Percentiles rank a stretch among this genome's conserved stretches.
Conservation (phyloP, 331 rosid genomes). For the Acacia concinna region DNA sequence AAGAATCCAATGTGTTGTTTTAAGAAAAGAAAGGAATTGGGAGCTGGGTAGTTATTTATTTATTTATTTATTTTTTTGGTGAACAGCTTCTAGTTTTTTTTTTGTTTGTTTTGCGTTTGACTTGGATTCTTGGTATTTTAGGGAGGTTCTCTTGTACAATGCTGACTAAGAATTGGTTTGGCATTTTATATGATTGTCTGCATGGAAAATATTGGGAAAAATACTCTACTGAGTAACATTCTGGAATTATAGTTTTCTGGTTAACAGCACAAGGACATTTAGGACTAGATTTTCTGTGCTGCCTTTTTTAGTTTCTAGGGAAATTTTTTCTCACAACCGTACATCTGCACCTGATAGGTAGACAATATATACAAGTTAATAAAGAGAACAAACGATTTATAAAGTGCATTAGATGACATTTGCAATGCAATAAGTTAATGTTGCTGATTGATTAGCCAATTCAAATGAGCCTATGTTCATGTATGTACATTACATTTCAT, state of each 20-base stretch:
- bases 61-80: no score
- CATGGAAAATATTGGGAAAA: not conserved
- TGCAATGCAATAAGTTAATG: not conserved
- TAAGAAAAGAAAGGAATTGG: not conserved
- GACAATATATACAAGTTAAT: not conserved
- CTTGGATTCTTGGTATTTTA: conserved; percentile 4
- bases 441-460: conserved; percentile 6
- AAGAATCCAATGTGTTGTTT: conserved; percentile 25
- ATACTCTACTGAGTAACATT: not conserved
- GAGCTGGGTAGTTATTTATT: conserved; percentile 8
- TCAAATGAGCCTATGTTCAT: conserved; percentile 8
- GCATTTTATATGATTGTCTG: not conserved
- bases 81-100: no score
- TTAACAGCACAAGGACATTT: not conserved
- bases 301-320: not conserved
- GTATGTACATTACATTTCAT: not conserved
- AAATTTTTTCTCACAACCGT: not conserved
- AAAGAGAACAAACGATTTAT: not conserved
- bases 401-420: not conserved
- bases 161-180: not conserved
- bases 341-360: not conserved
- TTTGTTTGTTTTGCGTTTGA: not conserved
- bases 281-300: not conserved
- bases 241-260: not conserved
- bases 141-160: not conserved